A percentile compares a stretch with the other conserved stretches of the same genome.
These are phyloP conservation scores for Teunomyces lycoperdinae DNA, from an alignment of 805 yeast genomes.

Conservation along the genomic window DNA sequence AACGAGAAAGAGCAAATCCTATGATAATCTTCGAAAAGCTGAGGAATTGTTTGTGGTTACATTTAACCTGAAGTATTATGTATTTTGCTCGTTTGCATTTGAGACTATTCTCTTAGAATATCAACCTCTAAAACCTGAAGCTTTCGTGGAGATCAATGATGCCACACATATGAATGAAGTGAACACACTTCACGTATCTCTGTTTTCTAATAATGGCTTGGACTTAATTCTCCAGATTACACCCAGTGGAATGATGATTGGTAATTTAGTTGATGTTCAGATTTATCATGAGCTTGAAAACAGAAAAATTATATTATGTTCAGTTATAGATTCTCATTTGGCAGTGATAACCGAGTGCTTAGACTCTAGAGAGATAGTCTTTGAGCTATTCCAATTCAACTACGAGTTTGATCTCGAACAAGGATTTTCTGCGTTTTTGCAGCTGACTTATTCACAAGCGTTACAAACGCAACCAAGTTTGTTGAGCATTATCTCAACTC, in stretches of 20 bases:
- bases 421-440: slow-evolving; percentile 1
- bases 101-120: slow-evolving; percentile 35
- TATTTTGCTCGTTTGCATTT: slow-evolving; percentile 38
- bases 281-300: slow-evolving; percentile 5
- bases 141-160: slow-evolving; percentile 25
- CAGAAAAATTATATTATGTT: slow-evolving; percentile 12
- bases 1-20: slow-evolving; percentile 21
- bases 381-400: slow-evolving; percentile 6
- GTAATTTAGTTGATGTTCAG: slow-evolving; percentile 17
- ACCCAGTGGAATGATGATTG: slow-evolving; percentile 15
- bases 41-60: slow-evolving; percentile 15
- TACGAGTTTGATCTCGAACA: slow-evolving; percentile 1
- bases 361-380: background rate
- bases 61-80: slow-evolving; percentile 17
- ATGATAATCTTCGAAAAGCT: slow-evolving; percentile 31
- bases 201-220: slow-evolving; percentile 6
- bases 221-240: slow-evolving; percentile 27
- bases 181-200: slow-evolving; percentile 6
- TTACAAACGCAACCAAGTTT: slow-evolving; percentile 4
- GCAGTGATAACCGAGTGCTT: slow-evolving; percentile 15
- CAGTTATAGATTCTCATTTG: slow-evolving; percentile 8
- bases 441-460: background rate
- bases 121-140: slow-evolving; percentile 18
- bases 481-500: background rate
- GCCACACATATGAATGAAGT: background rate